Conservation (phyloP, 345 rosid species). For the Euphorbia lathyris region DNA sequence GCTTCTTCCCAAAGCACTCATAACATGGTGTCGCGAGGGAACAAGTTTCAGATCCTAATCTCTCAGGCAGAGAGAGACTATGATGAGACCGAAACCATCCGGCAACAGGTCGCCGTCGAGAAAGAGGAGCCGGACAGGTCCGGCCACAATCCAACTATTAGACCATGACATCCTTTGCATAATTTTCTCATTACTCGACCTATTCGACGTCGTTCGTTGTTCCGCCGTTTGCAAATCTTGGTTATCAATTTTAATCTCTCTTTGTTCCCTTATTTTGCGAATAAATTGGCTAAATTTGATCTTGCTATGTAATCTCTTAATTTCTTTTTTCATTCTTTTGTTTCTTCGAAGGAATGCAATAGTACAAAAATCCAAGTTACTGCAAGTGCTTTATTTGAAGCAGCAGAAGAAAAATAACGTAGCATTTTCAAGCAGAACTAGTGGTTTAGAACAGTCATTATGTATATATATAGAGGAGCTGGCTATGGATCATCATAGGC, state of each 20-base stretch:
- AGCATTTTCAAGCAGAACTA: constrained; percentile 12
- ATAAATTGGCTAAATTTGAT: neutral
- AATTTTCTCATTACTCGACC: constrained; percentile 67
- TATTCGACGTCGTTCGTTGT: constrained; percentile 76
- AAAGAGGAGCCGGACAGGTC: constrained; percentile 38
- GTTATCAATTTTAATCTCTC: constrained; percentile 27
- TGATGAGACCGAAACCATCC: constrained; percentile 22
- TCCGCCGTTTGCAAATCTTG: constrained; percentile 78
- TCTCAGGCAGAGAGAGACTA: neutral
- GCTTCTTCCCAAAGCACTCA: too few species aligned
- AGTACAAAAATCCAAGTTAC: constrained; percentile 48
- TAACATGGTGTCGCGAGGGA: too few species aligned
- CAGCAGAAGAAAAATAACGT: constrained; percentile 21
- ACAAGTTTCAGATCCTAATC: too few species aligned
- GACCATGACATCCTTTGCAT: constrained; percentile 55
- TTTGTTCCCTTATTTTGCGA: neutral
- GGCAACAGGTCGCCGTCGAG: constrained; percentile 38
- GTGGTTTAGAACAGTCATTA: constrained; percentile 34
- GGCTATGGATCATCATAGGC: constrained; percentile 63
- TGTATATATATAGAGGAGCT: constrained; percentile 43
- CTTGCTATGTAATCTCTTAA: neutral
- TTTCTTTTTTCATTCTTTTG: neutral
- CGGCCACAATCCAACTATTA: constrained; percentile 38
- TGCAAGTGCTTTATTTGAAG: constrained; percentile 51
- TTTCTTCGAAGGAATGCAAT: constrained; percentile 44